These are phyloP conservation scores for Elaeis guineensis DNA, from an alignment of 176 grass and related monocot species.

Conservation along the genomic window DNA sequence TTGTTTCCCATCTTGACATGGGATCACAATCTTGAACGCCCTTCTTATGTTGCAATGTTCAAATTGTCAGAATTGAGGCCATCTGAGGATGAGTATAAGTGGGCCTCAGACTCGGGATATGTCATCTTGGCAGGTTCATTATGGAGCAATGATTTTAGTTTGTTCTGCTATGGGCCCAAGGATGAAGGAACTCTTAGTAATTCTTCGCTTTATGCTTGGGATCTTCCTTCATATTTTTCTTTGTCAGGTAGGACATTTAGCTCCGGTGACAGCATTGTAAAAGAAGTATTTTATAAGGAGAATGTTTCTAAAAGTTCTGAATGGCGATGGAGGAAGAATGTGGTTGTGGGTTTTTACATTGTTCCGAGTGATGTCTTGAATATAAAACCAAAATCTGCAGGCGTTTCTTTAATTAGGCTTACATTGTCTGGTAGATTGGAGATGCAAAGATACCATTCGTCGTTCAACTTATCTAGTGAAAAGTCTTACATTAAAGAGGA, in stretches of 20 bases:
- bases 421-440: constrained; percentile 58
- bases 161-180: constrained; percentile 61
- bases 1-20: constrained; percentile 51
- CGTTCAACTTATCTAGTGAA: constrained; percentile 16
- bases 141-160: constrained; percentile 37
- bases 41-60: constrained; percentile 62
- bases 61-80: constrained; percentile 47
- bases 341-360: constrained; percentile 48
- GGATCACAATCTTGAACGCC: constrained; percentile 55
- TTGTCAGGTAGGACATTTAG: constrained; percentile 29
- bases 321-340: constrained; percentile 24
- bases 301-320: constrained; percentile 21
- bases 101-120: constrained; percentile 46
- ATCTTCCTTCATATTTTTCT: constrained; percentile 52
- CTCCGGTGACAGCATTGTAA: constrained; percentile 28
- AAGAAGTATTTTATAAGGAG: constrained; percentile 33
- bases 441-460: constrained; percentile 51
- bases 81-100: constrained; percentile 35
- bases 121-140: constrained; percentile 75
- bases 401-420: constrained; percentile 66
- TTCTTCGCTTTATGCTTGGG: constrained; percentile 44
- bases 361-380: constrained; percentile 36
- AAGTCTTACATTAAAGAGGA: constrained; percentile 28
- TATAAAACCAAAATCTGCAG: constrained; percentile 21
- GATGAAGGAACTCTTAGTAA: constrained; percentile 25